phyloP scores from a whole-genome alignment of 2,329 filamentous ascomycete species.

The Zasmidium angulare region DNA sequence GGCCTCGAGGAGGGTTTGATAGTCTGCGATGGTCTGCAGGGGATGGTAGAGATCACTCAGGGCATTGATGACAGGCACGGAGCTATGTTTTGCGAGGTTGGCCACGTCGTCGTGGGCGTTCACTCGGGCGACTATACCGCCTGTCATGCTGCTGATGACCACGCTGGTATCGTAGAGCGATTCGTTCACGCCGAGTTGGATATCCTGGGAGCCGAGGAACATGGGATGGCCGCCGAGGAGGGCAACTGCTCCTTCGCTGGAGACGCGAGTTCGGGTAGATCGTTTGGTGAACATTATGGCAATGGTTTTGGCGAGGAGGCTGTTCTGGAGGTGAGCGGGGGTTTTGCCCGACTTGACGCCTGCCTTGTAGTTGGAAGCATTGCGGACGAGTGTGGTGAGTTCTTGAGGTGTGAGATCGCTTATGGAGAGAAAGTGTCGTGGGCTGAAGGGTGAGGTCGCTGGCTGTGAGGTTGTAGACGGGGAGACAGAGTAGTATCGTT shows the following conservation, averaged over 20 bases:
- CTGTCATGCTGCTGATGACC: slow-evolving; percentile 77
- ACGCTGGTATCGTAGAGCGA: slow-evolving; percentile 87
- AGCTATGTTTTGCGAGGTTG: slow-evolving; percentile 48
- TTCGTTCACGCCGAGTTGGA: slow-evolving; percentile 95
- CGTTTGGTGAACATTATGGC: slow-evolving; percentile 98
- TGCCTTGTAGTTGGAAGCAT: slow-evolving; percentile 75
- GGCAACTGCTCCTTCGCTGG: slow-evolving; percentile 87
- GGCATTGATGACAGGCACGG: slow-evolving; percentile 53
- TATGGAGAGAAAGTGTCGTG: slow-evolving; percentile 89
- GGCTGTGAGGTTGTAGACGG: slow-evolving; percentile 33
- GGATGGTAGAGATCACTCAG: slow-evolving; percentile 91
- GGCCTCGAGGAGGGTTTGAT: slow-evolving; percentile 81
- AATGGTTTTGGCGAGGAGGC: slow-evolving; percentile 74
- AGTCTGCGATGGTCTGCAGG: slow-evolving; percentile 90
- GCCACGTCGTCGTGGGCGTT: slow-evolving; percentile 53
- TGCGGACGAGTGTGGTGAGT: slow-evolving; percentile 77
- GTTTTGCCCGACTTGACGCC: slow-evolving; percentile 67
- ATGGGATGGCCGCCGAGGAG: slow-evolving; percentile 89
- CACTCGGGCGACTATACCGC: slow-evolving; percentile 52
- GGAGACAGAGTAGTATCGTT: slow-evolving; percentile 27
- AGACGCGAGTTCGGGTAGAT: slow-evolving; percentile 88
- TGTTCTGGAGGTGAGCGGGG: slow-evolving; percentile 60
- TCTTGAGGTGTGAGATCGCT: slow-evolving; percentile 78
- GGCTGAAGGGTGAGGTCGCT: slow-evolving; percentile 58
- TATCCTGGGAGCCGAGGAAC: slow-evolving; percentile 95